Conservation (phyloP, 495 filamentous ascomycete species). For the Penicillium ucsense region DNA sequence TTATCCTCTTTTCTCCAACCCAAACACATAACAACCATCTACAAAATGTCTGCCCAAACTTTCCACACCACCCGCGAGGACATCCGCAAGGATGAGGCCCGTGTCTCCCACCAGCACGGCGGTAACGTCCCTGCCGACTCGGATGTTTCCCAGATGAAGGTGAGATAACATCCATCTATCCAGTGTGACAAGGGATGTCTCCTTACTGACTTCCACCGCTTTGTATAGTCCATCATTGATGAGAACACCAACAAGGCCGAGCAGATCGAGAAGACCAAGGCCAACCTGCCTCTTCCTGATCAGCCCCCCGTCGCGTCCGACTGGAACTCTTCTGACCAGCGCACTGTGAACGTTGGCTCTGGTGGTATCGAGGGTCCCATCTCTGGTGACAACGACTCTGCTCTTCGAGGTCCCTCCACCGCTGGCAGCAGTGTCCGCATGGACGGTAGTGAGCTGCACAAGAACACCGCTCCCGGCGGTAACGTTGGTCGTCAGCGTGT, state of each 20-base stretch:
- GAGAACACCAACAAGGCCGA: conserved; percentile 45
- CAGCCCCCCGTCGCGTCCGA: conserved; percentile 64
- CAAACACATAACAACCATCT: neutral
- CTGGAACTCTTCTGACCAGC: conserved; percentile 61
- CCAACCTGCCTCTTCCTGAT: conserved; percentile 72
- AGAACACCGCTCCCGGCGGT: conserved; percentile 28
- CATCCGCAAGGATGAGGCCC: conserved; percentile 42
- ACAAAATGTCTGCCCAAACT: conserved; percentile 40
- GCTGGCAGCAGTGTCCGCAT: conserved; percentile 48
- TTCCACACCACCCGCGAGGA: conserved; percentile 45
- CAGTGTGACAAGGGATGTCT: neutral
- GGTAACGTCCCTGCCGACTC: conserved; percentile 38
- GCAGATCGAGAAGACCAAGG: conserved; percentile 52
- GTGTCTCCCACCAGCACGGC: conserved; percentile 27
- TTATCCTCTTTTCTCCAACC: neutral
- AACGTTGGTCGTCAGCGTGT: conserved; percentile 45
- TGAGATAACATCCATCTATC: conserved; percentile 1
- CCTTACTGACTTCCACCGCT: neutral
- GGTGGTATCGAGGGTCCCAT: conserved; percentile 45
- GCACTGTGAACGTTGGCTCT: conserved; percentile 58
- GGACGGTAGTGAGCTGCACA: conserved; percentile 31
- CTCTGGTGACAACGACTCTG: conserved; percentile 43
- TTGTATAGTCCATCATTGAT: conserved; percentile 37
- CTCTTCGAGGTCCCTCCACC: conserved; percentile 54
- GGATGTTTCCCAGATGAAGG: conserved; percentile 40